Conservation (phyloP, 805 yeast species). For the Saccharomycopsis microspora region DNA sequence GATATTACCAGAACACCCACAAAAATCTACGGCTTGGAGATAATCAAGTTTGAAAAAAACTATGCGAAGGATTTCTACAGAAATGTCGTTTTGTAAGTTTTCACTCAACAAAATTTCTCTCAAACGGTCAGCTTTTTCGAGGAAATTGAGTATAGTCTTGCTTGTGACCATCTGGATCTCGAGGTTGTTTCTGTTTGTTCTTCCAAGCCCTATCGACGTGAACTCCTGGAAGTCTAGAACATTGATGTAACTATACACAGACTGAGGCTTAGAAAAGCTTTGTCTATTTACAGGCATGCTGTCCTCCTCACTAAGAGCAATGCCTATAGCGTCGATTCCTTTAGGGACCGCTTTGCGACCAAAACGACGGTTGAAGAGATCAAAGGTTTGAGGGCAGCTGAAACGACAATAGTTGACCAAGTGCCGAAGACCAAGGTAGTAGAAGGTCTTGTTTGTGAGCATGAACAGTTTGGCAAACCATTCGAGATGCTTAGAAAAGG, state of each 20-base stretch:
- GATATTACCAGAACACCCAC: constrained; percentile 66
- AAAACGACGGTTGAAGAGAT: constrained; percentile 5
- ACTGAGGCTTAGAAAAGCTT: background rate
- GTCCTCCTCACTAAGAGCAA: background rate
- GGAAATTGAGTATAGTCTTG: constrained; percentile 52
- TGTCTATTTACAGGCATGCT: background rate
- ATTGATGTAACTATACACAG: constrained; percentile 22
- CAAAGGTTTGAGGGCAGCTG: constrained; percentile 13
- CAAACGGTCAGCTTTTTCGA: constrained; percentile 45
- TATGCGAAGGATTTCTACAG: constrained; percentile 39
- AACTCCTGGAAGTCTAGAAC: constrained; percentile 80
- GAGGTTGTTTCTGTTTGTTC: constrained; percentile 82
- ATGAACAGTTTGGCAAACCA: constrained; percentile 12
- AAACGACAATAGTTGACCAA: constrained; percentile 14
- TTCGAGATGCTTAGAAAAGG: constrained; percentile 12
- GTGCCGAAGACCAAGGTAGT: constrained; percentile 1
- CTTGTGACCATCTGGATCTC: constrained; percentile 87
- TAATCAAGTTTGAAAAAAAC: constrained; percentile 44
- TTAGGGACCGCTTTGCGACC: background rate
- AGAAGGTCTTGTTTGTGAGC: constrained; percentile 8
- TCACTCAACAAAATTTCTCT: constrained; percentile 77
- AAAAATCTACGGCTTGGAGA: constrained; percentile 69
- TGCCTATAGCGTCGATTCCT: background rate
- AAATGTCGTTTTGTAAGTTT: constrained; percentile 75
- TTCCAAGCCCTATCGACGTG: constrained; percentile 80